Evolutionary conservation across 2,329 filamentous ascomycete genomes (phyloP).

Genomic region (Cadophora malorum): DNA sequence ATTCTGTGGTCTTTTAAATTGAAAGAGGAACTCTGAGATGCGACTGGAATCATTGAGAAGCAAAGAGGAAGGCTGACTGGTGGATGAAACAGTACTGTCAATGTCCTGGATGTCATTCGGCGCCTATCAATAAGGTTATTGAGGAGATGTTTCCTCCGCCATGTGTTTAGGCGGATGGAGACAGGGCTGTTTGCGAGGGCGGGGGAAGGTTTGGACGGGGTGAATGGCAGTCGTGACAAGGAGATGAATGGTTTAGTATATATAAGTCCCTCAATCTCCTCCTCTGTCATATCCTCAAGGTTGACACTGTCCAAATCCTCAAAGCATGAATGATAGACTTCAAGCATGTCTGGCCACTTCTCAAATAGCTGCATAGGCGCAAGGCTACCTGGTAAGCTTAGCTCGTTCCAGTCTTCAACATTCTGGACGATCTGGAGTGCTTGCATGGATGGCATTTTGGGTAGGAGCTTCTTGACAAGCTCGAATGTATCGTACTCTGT

Average conservation of each 20-base stretch:
- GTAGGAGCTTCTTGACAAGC: neutral
- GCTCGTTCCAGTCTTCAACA: constrained; percentile 14
- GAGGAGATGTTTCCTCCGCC: constrained; percentile 2
- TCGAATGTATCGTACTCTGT: neutral
- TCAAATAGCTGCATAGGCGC: constrained; percentile 22
- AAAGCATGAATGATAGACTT: neutral
- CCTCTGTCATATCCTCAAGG: too few relatives aligned
- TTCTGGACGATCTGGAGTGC: constrained; percentile 21
- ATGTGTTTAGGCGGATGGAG: neutral
- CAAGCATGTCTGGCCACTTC: neutral
- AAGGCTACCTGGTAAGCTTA: constrained; percentile 8
- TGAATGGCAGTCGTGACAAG: neutral
- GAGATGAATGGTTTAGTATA: too few relatives aligned
- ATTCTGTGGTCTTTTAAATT: neutral
- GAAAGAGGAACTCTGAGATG: neutral
- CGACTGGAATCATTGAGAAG: neutral
- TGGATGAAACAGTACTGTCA: neutral
- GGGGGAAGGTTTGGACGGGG: neutral
- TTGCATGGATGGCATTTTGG: constrained; percentile 20
- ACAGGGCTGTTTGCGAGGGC: too few relatives aligned
- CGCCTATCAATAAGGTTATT: neutral
- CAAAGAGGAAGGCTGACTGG: neutral
- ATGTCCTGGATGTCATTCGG: constrained; percentile 6
- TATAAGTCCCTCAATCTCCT: too few relatives aligned
- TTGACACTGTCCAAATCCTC: constrained; percentile 16